A percentile compares a stretch with the other conserved stretches of the same genome.
Evolutionary conservation across 768 basidiomycete species (phyloP).

Genomic region (Tulasnella sp.): DNA sequence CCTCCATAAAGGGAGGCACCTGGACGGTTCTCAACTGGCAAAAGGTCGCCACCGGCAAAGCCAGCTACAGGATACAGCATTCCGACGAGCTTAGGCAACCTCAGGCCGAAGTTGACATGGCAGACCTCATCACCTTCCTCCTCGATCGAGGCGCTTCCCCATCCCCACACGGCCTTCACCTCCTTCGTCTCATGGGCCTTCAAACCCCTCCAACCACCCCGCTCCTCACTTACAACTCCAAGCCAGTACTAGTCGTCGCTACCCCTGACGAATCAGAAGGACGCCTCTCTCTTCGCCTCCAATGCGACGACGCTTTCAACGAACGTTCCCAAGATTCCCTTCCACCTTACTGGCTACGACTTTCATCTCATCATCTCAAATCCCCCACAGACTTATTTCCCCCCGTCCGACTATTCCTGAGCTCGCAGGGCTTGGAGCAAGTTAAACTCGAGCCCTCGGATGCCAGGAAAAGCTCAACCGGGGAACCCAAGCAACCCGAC

Average conservation of each 20-base stretch:
- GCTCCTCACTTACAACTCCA: slow-evolving; percentile 5
- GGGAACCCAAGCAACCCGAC: neutral
- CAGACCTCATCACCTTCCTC: slow-evolving; percentile 24
- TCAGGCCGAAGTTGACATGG: slow-evolving; percentile 18
- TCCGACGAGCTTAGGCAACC: slow-evolving; percentile 22
- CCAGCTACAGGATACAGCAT: slow-evolving; percentile 19
- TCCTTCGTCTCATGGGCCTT: slow-evolving; percentile 23
- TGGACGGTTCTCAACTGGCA: slow-evolving; percentile 22
- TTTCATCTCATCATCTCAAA: neutral
- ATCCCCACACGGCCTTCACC: slow-evolving; percentile 16
- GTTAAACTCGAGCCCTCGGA: neutral
- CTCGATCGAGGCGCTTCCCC: slow-evolving; percentile 24
- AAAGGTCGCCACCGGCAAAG: slow-evolving; percentile 12
- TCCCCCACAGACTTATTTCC: neutral
- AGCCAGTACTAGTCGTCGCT: slow-evolving; percentile 9
- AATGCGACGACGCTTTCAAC: slow-evolving; percentile 1
- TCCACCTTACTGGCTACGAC: slow-evolving; percentile 15
- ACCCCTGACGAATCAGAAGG: slow-evolving; percentile 20
- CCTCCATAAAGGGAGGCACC: slow-evolving; percentile 14
- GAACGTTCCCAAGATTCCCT: slow-evolving; percentile 12
- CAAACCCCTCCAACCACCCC: slow-evolving; percentile 17
- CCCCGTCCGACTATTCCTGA: slow-evolving; percentile 1
- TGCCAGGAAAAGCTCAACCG: neutral
- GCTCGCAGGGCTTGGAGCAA: neutral
- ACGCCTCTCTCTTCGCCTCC: slow-evolving; percentile 4